phyloP scores from a whole-genome alignment of 805 yeast species.

The Saccharomycopsis guyanensis region DNA sequence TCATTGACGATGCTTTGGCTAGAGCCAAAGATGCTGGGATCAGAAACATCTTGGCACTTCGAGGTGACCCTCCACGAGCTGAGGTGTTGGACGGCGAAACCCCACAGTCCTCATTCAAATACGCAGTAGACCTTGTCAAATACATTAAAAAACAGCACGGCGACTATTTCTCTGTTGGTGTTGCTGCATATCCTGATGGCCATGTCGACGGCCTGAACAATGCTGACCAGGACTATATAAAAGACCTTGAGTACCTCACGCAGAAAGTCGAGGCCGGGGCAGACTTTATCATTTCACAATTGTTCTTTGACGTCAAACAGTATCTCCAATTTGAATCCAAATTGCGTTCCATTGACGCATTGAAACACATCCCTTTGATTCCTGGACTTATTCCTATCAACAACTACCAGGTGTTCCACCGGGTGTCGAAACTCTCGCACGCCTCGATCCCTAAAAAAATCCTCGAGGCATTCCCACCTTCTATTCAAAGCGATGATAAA shows the following conservation, averaged over 20 bases:
- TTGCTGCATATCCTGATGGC: constrained; percentile 97
- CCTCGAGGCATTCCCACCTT: constrained; percentile 45
- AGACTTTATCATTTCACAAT: constrained; percentile 83
- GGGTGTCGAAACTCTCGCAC: constrained; percentile 86
- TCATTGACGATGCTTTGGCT: constrained; percentile 72
- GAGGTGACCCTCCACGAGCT: constrained; percentile 94
- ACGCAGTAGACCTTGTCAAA: constrained; percentile 80
- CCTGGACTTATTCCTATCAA: constrained; percentile 93
- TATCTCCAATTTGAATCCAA: constrained; percentile 56
- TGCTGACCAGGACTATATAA: constrained; percentile 50
- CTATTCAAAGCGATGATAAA: constrained; percentile 64
- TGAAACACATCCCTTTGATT: constrained; percentile 43
- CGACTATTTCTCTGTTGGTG: constrained; percentile 86
- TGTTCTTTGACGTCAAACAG: constrained; percentile 81
- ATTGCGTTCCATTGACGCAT: constrained; percentile 30
- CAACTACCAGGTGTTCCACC: constrained; percentile 69
- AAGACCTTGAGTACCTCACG: constrained; percentile 71
- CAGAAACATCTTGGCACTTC: constrained; percentile 78
- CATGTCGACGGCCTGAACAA: constrained; percentile 81
- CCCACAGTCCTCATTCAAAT: constrained; percentile 27
- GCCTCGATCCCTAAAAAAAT: constrained; percentile 67
- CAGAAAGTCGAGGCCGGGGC: constrained; percentile 94
- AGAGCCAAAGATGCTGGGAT: constrained; percentile 74
- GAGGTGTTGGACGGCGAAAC: constrained; percentile 22
- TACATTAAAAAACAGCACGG: constrained; percentile 69